Evolutionary conservation across 177 flowering plant genomes (phyloP), one percentile per base, ranked within the genome.

Genomic region (Vitis hybrid): DNA sequence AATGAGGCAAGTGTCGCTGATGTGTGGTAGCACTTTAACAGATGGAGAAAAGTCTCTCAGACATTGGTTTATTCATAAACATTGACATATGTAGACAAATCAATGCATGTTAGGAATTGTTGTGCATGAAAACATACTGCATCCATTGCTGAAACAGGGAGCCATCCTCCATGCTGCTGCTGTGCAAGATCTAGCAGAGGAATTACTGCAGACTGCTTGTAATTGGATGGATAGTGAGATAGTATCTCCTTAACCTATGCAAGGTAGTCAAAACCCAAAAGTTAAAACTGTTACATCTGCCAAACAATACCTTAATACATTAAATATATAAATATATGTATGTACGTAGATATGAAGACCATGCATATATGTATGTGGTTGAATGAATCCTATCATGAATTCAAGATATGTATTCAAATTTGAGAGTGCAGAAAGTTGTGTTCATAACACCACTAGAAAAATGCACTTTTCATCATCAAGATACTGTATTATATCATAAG

Each of bases 141-240:
- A 80, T 94, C 86, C 99, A 94, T 96, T 16, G 99, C 90, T 59
- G 99, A 93, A 80, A 96, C 99, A 34, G 99, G 86, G 15, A 96
- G 87, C 99, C 99, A 96, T 45, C 98, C 98, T 76, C 99, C 97
- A 84, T 94, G 91, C 79, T 96, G 99, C 82, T 96, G 99, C 68
- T 96, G 99, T 60, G 98, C 99, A 87, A 96, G 97, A 87, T 96
- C 99, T 55, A 96, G 82, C 73, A 96, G 82, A 77, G 98, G 97
- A 77, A 96, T 96, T 68, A 92, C 94, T 10, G 97, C 98, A 73
- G 99, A 96, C 80, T 90, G 97, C 86, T 93, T 96, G 86, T 96
- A 96, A 81, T 96, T 96, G 68, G 97, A 88, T 59, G 99, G 99
- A 75, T 96, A 96, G 77, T 90, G 91, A 71, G 98, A 90, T 29